Conservation (phyloP, 1,284 basidiomycete species). For the Thecaphora frezii region DNA sequence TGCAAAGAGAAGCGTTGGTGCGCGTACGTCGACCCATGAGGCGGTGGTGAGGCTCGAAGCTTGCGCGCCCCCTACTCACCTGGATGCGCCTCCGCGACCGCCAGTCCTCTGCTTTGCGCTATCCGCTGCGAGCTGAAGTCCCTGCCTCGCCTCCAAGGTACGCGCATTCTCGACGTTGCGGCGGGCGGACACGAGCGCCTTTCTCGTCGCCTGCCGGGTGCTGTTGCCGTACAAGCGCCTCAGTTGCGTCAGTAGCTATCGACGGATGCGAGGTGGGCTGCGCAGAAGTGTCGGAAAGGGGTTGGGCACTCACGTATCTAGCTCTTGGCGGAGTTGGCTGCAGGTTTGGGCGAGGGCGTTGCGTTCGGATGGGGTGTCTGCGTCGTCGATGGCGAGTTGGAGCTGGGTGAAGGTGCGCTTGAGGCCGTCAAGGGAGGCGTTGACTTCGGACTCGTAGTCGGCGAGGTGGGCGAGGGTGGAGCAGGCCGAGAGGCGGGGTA, state of each 20-base stretch:
- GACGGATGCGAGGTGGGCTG: neutral
- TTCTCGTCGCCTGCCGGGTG: slow-evolving; percentile 18
- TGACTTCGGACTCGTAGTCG: slow-evolving; percentile 36
- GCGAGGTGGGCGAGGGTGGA: slow-evolving; percentile 15
- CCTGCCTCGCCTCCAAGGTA: slow-evolving; percentile 15
- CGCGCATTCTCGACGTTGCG: slow-evolving; percentile 19
- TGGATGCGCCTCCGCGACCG: slow-evolving; percentile 17
- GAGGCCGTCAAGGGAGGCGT: slow-evolving; percentile 33
- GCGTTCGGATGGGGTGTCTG: slow-evolving; percentile 23
- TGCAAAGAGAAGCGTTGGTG: no score
- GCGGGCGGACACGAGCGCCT: slow-evolving; percentile 22
- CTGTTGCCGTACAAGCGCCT: no score
- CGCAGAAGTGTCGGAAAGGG: neutral
- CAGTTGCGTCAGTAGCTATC: neutral
- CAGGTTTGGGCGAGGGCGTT: slow-evolving; percentile 10
- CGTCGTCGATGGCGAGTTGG: slow-evolving; percentile 38
- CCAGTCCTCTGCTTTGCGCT: slow-evolving; percentile 29
- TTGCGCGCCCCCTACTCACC: neutral
- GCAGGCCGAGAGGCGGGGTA: slow-evolving; percentile 29
- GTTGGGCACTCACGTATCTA: slow-evolving; percentile 13
- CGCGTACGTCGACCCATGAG: no score
- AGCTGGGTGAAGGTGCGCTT: slow-evolving; percentile 33
- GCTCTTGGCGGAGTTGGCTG: slow-evolving; percentile 9
- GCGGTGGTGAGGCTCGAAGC: neutral
- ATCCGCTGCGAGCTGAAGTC: slow-evolving; percentile 29